These are phyloP conservation scores for Kentomonas sorsogonicus DNA, from an alignment of 208 protist species.

Conservation along the genomic window DNA sequence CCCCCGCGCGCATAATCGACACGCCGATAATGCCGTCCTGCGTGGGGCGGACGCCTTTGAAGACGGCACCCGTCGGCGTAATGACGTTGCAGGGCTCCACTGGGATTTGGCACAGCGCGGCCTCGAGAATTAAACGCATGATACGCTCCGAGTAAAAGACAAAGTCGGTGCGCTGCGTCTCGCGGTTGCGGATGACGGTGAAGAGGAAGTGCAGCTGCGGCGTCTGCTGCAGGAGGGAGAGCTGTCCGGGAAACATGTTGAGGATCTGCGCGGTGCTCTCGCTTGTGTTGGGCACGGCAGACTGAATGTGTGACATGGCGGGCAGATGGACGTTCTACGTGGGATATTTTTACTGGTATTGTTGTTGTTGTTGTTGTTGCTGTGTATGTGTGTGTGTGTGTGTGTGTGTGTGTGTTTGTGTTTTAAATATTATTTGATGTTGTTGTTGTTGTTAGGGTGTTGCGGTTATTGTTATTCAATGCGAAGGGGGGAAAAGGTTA, in stretches of 20 bases:
- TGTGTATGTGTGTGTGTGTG: constrained; percentile 20
- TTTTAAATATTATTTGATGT: neutral
- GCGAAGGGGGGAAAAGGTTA: no score
- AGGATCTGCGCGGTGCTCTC: constrained; percentile 53
- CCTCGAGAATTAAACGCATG: constrained; percentile 93
- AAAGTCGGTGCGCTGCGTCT: constrained; percentile 92
- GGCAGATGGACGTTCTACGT: no score
- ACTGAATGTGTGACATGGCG: no score
- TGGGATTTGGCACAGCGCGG: constrained; percentile 83
- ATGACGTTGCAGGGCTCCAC: constrained; percentile 75
- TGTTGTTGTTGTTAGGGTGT: neutral
- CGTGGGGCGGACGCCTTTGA: constrained; percentile 71
- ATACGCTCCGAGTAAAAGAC: constrained; percentile 96
- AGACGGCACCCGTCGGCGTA: constrained; percentile 89
- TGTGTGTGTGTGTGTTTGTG: constrained; percentile 3
- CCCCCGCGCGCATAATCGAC: constrained; percentile 95
- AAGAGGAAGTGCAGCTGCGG: constrained; percentile 90
- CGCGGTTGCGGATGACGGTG: constrained; percentile 92
- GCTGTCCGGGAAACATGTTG: constrained; percentile 52
- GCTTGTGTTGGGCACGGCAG: neutral
- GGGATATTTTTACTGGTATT: no score
- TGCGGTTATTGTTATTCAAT: neutral
- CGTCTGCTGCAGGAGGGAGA: constrained; percentile 77
- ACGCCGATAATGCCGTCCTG: constrained; percentile 92
- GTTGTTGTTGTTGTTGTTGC: no score